Evolutionary conservation across 2,329 filamentous ascomycete species (phyloP).

Genomic region (Colletotrichum lentis): DNA sequence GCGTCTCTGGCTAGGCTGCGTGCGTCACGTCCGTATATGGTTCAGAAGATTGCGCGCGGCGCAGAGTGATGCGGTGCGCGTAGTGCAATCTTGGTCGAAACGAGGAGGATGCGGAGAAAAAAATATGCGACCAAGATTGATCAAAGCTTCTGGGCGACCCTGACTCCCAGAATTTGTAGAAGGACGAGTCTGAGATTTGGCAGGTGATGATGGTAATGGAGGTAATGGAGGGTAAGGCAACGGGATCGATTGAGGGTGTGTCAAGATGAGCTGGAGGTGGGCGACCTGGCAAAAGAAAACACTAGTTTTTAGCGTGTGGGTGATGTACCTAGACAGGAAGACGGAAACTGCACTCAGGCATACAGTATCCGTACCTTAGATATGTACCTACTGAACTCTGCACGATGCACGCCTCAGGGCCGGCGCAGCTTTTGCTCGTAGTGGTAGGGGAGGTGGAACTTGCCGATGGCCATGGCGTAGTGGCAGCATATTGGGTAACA

Average conservation of each 20-base stretch:
- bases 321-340: neutral
- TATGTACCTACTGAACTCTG: too few relatives aligned
- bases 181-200: slow-evolving; percentile 2
- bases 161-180: slow-evolving; percentile 3
- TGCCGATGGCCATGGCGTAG: slow-evolving; percentile 24
- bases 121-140: slow-evolving; percentile 16
- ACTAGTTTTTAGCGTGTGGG: neutral
- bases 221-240: slow-evolving; percentile 5
- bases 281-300: neutral
- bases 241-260: slow-evolving; percentile 7
- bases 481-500: slow-evolving; percentile 29
- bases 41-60: neutral
- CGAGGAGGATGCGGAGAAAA: slow-evolving; percentile 26
- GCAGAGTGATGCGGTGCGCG: neutral
- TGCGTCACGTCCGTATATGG: neutral
- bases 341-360: neutral
- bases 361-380: too few relatives aligned
- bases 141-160: slow-evolving; percentile 7
- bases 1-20: slow-evolving; percentile 1
- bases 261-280: neutral
- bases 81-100: neutral
- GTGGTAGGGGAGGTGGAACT: slow-evolving; percentile 5
- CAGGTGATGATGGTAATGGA: slow-evolving; percentile 13
- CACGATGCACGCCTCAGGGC: too few relatives aligned
- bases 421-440: neutral